phyloP scores from a whole-genome alignment of 1,284 basidiomycete species.

The Rhodotorula sp. region DNA sequence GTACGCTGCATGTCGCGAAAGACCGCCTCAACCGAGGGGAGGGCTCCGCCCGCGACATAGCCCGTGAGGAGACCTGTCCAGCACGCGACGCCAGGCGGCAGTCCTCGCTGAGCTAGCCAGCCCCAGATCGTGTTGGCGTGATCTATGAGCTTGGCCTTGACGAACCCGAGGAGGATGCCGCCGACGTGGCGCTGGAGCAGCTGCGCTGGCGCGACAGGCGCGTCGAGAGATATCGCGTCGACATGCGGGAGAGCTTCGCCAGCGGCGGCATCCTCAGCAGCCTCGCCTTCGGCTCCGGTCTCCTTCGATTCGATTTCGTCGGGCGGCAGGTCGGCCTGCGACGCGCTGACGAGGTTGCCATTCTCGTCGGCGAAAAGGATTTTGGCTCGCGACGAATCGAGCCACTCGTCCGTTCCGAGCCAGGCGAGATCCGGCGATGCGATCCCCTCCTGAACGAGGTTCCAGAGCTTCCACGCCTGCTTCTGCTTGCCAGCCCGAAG shows the following conservation, averaged over 20 bases:
- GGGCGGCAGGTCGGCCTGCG: neutral
- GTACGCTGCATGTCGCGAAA: conserved; percentile 20
- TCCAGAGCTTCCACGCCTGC: conserved; percentile 24
- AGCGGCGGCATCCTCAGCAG: neutral
- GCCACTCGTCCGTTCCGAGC: conserved; percentile 22
- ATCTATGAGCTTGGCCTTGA: conserved; percentile 15
- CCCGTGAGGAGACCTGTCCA: conserved; percentile 34
- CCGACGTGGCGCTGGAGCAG: conserved; percentile 30
- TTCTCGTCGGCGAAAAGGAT: neutral
- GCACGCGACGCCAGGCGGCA: conserved; percentile 27
- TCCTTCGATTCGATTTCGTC: neutral
- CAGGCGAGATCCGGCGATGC: conserved; percentile 22
- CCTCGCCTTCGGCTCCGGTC: neutral
- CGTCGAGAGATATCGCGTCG: neutral
- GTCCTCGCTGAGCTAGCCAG: conserved; percentile 24
- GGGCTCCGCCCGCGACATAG: conserved; percentile 29
- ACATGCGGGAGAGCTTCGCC: neutral
- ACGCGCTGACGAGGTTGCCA: neutral
- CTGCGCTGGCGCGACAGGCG: neutral
- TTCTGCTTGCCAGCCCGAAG: conserved; percentile 4
- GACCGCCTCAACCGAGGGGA: conserved; percentile 24
- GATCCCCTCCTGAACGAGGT: conserved; percentile 12
- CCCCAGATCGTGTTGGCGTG: conserved; percentile 31
- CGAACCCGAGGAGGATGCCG: conserved; percentile 34
- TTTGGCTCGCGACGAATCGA: neutral